Conservation (phyloP, 208 protist species). For the Acanthamoeba triangularis region DNA sequence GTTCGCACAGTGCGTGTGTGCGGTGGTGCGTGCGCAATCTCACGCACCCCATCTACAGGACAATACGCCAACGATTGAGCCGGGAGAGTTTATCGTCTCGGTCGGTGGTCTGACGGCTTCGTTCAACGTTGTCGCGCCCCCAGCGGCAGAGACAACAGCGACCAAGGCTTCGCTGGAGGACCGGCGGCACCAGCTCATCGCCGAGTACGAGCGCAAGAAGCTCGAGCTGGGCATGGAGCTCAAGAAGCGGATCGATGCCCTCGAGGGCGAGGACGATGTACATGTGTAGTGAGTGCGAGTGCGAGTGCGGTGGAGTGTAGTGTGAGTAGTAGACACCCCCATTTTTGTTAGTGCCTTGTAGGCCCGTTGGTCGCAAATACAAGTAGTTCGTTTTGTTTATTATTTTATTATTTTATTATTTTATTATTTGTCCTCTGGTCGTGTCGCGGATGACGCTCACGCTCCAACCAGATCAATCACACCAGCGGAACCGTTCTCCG, state of each 20-base stretch:
- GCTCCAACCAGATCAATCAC: too few species aligned
- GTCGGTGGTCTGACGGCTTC: not conserved
- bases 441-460: too few species aligned
- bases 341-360: too few species aligned
- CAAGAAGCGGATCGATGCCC: not conserved
- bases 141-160: not conserved
- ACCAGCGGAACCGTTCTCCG: too few species aligned
- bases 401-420: too few species aligned
- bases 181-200: not conserved
- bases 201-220: slow-evolving; percentile 51
- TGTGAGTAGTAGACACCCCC: not conserved
- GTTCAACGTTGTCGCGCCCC: not conserved
- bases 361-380: too few species aligned
- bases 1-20: not conserved
- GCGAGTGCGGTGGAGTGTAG: too few species aligned
- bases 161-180: not conserved
- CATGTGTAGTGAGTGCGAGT: not conserved
- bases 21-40: not conserved
- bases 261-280: slow-evolving; percentile 17
- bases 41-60: not conserved
- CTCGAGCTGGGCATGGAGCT: not conserved
- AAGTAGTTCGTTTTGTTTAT: too few species aligned
- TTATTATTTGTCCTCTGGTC: too few species aligned
- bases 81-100: not conserved
- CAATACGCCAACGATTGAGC: not conserved